Percentiles rank a stretch among this genome's conserved stretches.
Conservation (phyloP, 768 basidiomycete genomes). For the Suillus plorans region DNA sequence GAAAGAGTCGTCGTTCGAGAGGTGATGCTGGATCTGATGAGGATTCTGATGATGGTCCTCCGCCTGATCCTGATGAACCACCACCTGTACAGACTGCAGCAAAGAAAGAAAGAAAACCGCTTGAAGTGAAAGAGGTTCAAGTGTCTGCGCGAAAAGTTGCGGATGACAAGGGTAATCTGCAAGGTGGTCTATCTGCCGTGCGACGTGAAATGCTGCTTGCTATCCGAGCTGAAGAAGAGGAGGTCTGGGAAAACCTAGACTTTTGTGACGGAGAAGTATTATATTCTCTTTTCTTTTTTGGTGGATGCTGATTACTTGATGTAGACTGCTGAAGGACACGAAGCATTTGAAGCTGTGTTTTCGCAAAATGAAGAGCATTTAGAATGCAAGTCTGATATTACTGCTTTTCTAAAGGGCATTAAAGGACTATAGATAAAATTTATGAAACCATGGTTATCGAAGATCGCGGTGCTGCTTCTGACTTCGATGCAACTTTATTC, state of each 20-base stretch:
- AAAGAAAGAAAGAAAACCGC: slow-evolving; percentile 60
- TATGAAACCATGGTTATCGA: background rate
- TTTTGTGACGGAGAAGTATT: slow-evolving; percentile 67
- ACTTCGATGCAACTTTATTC: slow-evolving; percentile 7
- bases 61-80: slow-evolving; percentile 76
- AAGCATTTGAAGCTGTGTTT: slow-evolving; percentile 61
- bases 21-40: slow-evolving; percentile 55
- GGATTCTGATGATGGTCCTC: slow-evolving; percentile 78
- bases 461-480: background rate
- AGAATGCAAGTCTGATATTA: slow-evolving; percentile 54
- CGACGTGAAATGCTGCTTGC: slow-evolving; percentile 75
- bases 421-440: slow-evolving; percentile 42
- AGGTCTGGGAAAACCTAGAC: slow-evolving; percentile 67
- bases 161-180: slow-evolving; percentile 60
- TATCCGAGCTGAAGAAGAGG: slow-evolving; percentile 78
- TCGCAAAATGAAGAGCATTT: slow-evolving; percentile 53
- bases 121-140: slow-evolving; percentile 75
- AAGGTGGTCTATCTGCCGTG: slow-evolving; percentile 66
- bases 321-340: slow-evolving; percentile 59
- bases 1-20: slow-evolving; percentile 55
- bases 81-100: slow-evolving; percentile 35
- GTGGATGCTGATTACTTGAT: slow-evolving; percentile 8
- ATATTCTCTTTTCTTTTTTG: slow-evolving; percentile 4
- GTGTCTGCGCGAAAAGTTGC: slow-evolving; percentile 65
- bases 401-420: slow-evolving; percentile 58